Percentiles rank a stretch among this genome's conserved stretches.
phyloP scores from a whole-genome alignment of 2,329 filamentous ascomycete genomes.

The Tolypocladium pustulatum region DNA sequence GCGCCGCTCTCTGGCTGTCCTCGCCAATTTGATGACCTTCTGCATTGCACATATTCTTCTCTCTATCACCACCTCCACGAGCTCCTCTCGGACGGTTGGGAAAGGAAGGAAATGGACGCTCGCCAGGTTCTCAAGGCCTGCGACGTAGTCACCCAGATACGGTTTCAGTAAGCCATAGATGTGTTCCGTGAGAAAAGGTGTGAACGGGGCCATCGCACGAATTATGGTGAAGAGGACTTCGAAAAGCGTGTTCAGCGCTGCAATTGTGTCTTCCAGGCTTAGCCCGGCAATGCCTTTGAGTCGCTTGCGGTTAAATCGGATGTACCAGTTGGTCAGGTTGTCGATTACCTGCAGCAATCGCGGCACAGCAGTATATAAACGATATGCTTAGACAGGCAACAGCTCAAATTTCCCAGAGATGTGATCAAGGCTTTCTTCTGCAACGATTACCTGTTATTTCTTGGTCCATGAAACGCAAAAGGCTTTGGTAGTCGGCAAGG shows the following conservation, averaged over 20 bases:
- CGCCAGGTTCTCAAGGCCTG: too few species aligned
- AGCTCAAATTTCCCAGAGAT: too few species aligned
- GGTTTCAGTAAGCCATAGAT: conserved; percentile 50
- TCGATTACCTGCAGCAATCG: conserved; percentile 76
- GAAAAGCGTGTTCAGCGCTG: conserved; percentile 87
- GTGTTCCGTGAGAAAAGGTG: conserved; percentile 87
- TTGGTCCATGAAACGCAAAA: conserved; percentile 81
- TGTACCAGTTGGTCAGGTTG: conserved; percentile 96
- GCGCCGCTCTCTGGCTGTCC: too few species aligned
- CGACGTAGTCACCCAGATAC: neutral
- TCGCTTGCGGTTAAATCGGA: conserved; percentile 82
- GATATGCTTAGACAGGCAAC: conserved; percentile 40
- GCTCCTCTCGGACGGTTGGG: too few species aligned
- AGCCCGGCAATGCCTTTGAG: conserved; percentile 69
- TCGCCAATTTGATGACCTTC: too few species aligned
- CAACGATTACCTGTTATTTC: conserved; percentile 66
- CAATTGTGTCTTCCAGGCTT: conserved; percentile 72
- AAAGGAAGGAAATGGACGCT: too few species aligned
- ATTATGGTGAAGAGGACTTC: conserved; percentile 86
- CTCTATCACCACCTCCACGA: too few species aligned
- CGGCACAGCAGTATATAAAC: conserved; percentile 84
- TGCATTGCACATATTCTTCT: too few species aligned
- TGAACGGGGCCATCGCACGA: conserved; percentile 84
- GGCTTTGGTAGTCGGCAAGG: conserved; percentile 79
- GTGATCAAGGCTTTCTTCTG: neutral